Conservation (phyloP, 768 basidiomycete species). For the Collybia sordida region DNA sequence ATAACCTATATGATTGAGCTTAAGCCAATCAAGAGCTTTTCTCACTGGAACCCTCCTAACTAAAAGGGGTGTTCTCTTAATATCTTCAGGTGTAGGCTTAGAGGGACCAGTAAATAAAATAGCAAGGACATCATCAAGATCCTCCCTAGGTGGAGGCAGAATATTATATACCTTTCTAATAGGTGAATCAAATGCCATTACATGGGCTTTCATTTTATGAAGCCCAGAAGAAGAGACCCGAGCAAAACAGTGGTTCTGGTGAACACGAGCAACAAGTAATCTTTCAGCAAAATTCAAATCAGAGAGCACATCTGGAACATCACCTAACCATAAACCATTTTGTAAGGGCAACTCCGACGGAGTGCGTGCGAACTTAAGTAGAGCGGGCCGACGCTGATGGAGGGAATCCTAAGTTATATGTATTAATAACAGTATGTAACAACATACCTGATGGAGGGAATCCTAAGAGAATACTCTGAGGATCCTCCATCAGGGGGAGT, state of each 20-base stretch:
- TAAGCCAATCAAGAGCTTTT: slow-evolving; percentile 32
- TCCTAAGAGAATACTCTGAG: too few relatives aligned
- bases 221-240: slow-evolving; percentile 23
- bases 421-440: too few relatives aligned
- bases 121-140: slow-evolving; percentile 30
- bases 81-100: slow-evolving; percentile 23
- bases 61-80: slow-evolving; percentile 3
- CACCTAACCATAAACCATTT: not conserved
- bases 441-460: too few relatives aligned
- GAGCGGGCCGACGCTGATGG: too few relatives aligned
- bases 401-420: too few relatives aligned
- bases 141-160: slow-evolving; percentile 19
- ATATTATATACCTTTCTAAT: slow-evolving; percentile 24
- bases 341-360: not conserved
- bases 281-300: slow-evolving; percentile 3
- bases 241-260: slow-evolving; percentile 19
- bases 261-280: not conserved
- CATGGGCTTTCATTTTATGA: slow-evolving; percentile 32
- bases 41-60: not conserved
- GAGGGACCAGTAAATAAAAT: slow-evolving; percentile 29
- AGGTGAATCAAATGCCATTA: slow-evolving; percentile 28
- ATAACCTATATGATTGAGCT: slow-evolving; percentile 33
- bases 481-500: too few relatives aligned
- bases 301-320: not conserved
- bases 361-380: too few relatives aligned